Evolutionary conservation across 768 basidiomycete species (phyloP), one percentile per base, ranked within the genome.

Genomic region (Pholiota molesta): DNA sequence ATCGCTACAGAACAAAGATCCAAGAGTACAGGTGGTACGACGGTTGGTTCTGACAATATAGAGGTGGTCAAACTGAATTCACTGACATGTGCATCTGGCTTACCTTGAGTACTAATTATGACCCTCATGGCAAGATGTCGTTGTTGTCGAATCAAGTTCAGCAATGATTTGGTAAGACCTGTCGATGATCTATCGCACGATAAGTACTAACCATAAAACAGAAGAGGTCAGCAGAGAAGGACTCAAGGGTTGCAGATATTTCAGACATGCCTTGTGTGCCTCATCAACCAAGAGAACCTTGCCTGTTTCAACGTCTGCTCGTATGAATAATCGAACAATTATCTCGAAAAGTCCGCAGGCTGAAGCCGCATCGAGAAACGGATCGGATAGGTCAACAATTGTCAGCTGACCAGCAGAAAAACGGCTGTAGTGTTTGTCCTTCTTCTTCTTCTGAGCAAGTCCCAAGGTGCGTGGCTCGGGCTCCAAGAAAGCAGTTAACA

Each of bases 311-410:
- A 88, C 79, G 1, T 85, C 75, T 1, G 86, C 80, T 28, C 89
- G 79, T 11, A 89, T 80, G 65, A 91, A 92, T 1, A 89, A 67
- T 39, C 90, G 80, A 0, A 83, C 79, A 0, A 91, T 72, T 7
- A 92, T 89, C 60, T 92, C 88, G 57, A 91, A 92, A 3, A 91
- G 70, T 0, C 84, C 83, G 63, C 89, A 90, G 2, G 90, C 90
- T 1, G 87, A 83, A 0, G 78, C 77, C 1, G 86, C 74, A 66
- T 92, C 90, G 10, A 91, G 81, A 65, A 91, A 91, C 0, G 90
- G 88, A 59, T 90, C 90, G 0, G 90, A 89, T 0, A 91, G 75
- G 63, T 91, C 90, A 3, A 91, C 69, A 13, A 92, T 86, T 0
- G 88, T 90, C 5, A 92, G 62, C 60, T 85, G 82, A 0, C 89